Conservation (phyloP, 2,329 filamentous ascomycete species). For the Arthrobotrys iridis region DNA sequence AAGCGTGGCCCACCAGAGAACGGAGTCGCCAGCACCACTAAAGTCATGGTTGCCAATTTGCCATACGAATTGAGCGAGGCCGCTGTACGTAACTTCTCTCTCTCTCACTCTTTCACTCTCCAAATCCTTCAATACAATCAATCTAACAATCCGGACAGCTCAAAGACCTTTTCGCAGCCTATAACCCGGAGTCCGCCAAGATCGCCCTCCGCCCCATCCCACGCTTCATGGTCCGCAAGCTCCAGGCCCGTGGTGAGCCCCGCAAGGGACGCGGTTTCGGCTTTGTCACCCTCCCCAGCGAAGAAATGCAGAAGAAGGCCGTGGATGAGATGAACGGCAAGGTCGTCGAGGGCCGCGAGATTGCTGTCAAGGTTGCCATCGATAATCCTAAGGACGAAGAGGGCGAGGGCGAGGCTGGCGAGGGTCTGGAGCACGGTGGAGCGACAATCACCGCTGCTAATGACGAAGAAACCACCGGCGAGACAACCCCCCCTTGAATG, state of each 20-base stretch:
- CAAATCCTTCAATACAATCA: slow-evolving; percentile 38
- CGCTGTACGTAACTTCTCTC: slow-evolving; percentile 72
- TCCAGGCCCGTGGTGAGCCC: slow-evolving; percentile 95
- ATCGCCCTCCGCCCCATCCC: slow-evolving; percentile 98
- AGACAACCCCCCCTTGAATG: too few species aligned
- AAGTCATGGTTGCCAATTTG: slow-evolving; percentile 99
- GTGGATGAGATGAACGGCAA: slow-evolving; percentile 99
- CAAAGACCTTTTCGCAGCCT: slow-evolving; percentile 94
- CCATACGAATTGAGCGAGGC: slow-evolving; percentile 98
- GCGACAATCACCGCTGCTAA: slow-evolving; percentile 47
- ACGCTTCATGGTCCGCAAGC: slow-evolving; percentile 99
- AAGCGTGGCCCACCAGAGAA: slow-evolving; percentile 97
- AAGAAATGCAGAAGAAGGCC: slow-evolving; percentile 97
- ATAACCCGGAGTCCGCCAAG: slow-evolving; percentile 93
- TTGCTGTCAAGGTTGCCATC: slow-evolving; percentile 99
- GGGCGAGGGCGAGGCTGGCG: slow-evolving; percentile 75
- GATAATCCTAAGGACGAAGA: slow-evolving; percentile 91
- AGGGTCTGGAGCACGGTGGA: too few species aligned
- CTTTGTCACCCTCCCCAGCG: slow-evolving; percentile 93
- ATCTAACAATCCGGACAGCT: slow-evolving; percentile 70
- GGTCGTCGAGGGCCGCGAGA: slow-evolving; percentile 98
- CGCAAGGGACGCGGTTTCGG: slow-evolving; percentile 99
- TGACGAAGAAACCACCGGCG: slow-evolving; percentile 53
- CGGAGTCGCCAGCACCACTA: slow-evolving; percentile 97
- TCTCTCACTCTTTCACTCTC: background rate